Conservation (phyloP, 108 stramenopile genomes). For the Cyclotella baltica region DNA sequence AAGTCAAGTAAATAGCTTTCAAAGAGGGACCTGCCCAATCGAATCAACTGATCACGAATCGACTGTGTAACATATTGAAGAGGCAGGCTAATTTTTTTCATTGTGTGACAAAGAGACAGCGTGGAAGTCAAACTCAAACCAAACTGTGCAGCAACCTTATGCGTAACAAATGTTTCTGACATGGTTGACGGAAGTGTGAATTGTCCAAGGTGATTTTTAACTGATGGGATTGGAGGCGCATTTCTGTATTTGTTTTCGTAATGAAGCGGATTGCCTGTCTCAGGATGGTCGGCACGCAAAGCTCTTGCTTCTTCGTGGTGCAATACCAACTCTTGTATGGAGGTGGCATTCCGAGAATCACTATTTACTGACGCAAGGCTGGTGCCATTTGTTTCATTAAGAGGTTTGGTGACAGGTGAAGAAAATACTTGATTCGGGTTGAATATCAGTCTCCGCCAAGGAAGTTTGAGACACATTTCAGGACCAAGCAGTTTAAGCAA, state of each 20-base stretch:
- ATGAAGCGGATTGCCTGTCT: constrained; percentile 27
- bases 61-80: constrained; percentile 61
- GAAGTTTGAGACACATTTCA: constrained; percentile 36
- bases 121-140: not conserved
- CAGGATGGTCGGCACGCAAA: constrained; percentile 15
- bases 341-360: no score
- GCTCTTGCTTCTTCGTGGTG: constrained; percentile 24
- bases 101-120: constrained; percentile 12
- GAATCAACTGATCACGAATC: constrained; percentile 59
- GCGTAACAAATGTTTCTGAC: constrained; percentile 14
- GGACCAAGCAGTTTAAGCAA: constrained; percentile 50
- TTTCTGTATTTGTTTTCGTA: constrained; percentile 44
- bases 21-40: constrained; percentile 53
- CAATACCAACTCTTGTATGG: not conserved
- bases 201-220: constrained; percentile 38
- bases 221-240: constrained; percentile 34
- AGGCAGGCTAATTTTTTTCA: constrained; percentile 12
- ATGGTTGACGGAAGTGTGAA: constrained; percentile 11
- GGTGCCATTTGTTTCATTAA: no score
- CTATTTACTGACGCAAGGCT: not conserved
- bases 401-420: no score
- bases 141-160: constrained; percentile 16
- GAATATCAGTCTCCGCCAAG: constrained; percentile 47
- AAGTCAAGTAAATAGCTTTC: constrained; percentile 62
- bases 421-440: constrained; percentile 26